Evolutionary conservation across 202 grass and related monocot genomes (phyloP).

Genomic region (Schoenoplectus triqueter): DNA sequence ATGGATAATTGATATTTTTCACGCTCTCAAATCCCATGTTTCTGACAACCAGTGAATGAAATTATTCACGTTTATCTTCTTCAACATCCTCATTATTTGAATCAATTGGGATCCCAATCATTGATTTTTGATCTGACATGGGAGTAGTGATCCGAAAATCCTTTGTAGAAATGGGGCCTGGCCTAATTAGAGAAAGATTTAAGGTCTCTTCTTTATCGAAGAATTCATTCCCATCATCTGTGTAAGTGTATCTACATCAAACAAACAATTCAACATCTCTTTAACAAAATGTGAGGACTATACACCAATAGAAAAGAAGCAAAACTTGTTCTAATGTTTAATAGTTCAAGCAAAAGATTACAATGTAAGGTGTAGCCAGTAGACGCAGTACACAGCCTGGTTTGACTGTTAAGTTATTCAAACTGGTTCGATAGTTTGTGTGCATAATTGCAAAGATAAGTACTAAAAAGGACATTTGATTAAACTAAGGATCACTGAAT

Average conservation of each 20-base stretch:
- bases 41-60: neutral
- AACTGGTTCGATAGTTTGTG: neutral
- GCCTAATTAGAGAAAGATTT: slow-evolving; percentile 79
- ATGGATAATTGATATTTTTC: slow-evolving; percentile 20
- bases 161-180: slow-evolving; percentile 66
- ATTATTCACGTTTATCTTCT: slow-evolving; percentile 90
- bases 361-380: neutral
- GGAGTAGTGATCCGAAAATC: slow-evolving; percentile 54
- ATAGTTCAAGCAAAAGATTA: neutral
- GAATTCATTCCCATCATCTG: slow-evolving; percentile 72
- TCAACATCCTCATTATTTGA: slow-evolving; percentile 57
- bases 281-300: neutral
- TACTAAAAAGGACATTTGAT: neutral
- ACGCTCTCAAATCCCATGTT: slow-evolving; percentile 11
- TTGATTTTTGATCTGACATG: slow-evolving; percentile 52
- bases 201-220: slow-evolving; percentile 68
- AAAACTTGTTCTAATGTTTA: neutral
- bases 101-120: slow-evolving; percentile 35
- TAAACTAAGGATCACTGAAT: neutral
- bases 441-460: neutral
- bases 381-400: neutral
- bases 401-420: neutral
- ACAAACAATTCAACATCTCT: neutral
- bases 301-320: neutral
- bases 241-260: slow-evolving; percentile 33